Conservation (phyloP, 2,329 filamentous ascomycete genomes). For the Fusarium falciforme region DNA sequence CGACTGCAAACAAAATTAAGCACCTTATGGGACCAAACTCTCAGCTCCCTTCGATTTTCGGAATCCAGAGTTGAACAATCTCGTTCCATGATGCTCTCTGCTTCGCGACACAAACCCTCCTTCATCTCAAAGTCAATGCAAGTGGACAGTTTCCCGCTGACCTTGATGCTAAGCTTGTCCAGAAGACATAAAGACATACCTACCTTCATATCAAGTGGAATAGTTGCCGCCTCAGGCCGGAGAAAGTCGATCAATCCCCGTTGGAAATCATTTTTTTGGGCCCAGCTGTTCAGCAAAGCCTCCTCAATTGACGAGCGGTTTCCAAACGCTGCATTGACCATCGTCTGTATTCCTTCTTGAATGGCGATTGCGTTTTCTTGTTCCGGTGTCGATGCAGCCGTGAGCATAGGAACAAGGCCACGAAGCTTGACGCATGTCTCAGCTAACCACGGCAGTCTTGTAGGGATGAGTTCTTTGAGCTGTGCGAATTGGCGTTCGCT, state of each 20-base stretch:
- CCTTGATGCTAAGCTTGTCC: not conserved
- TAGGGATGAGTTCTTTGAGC: not conserved
- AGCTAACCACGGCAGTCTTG: not conserved
- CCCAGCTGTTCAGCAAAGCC: not conserved
- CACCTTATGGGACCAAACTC: not conserved
- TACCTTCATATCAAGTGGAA: not conserved
- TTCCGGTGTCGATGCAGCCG: not conserved
- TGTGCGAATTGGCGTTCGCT: not conserved
- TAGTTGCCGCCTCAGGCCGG: not conserved
- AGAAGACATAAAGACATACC: not conserved
- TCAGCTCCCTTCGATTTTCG: not conserved
- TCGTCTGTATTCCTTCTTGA: not conserved
- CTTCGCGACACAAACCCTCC: not conserved
- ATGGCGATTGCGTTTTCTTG: not conserved
- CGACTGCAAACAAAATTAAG: rapidly evolving
- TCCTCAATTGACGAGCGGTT: not conserved
- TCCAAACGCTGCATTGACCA: not conserved
- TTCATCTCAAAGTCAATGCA: not conserved
- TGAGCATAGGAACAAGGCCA: not conserved
- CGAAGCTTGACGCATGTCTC: not conserved
- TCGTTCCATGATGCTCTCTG: not conserved
- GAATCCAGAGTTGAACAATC: not conserved
- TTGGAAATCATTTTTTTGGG: not conserved
- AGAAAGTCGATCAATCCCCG: not conserved
- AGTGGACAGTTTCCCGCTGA: not conserved